A percentile compares a stretch with the other conserved stretches of the same genome.
Conservation (phyloP, 331 rosid genomes). For the Cydonia oblonga region DNA sequence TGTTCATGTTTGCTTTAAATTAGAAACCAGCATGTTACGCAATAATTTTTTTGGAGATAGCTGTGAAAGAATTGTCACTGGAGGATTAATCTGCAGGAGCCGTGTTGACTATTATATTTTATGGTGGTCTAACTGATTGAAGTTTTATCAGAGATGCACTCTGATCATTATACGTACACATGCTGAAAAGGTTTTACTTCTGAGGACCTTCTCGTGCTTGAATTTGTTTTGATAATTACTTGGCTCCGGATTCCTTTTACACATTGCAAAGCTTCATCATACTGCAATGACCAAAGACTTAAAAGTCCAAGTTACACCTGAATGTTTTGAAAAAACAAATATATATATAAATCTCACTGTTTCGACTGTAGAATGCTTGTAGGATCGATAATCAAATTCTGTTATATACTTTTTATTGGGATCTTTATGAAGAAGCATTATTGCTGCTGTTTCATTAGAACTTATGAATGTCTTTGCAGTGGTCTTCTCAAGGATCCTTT, state of each 20-base stretch:
- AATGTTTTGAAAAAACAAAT: not conserved
- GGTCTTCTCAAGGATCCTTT: slow-evolving; percentile 53
- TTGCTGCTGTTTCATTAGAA: not conserved
- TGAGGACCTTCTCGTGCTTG: not conserved
- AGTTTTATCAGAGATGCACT: not conserved
- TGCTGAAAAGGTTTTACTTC: not conserved
- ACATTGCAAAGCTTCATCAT: not conserved
- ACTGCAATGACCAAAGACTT: not conserved
- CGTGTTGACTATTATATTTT: not conserved
- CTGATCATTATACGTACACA: too few relatives aligned
- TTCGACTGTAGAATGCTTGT: not conserved
- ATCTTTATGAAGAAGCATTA: not conserved
- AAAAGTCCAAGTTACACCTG: not conserved
- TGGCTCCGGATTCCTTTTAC: not conserved
- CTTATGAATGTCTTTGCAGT: slow-evolving; percentile 47
- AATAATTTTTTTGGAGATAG: not conserved
- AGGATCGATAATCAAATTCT: not conserved
- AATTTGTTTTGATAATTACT: not conserved
- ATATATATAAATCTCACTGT: not conserved
- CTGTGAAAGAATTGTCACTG: not conserved
- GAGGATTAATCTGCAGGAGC: not conserved
- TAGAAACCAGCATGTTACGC: not conserved
- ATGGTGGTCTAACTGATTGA: not conserved
- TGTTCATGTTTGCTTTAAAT: not conserved
- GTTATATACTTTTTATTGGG: not conserved